Evolutionary conservation across 2,329 filamentous ascomycete genomes (phyloP), one percentile per base, ranked within the genome.

Genomic region (Lasiodiplodia gonubiensis): DNA sequence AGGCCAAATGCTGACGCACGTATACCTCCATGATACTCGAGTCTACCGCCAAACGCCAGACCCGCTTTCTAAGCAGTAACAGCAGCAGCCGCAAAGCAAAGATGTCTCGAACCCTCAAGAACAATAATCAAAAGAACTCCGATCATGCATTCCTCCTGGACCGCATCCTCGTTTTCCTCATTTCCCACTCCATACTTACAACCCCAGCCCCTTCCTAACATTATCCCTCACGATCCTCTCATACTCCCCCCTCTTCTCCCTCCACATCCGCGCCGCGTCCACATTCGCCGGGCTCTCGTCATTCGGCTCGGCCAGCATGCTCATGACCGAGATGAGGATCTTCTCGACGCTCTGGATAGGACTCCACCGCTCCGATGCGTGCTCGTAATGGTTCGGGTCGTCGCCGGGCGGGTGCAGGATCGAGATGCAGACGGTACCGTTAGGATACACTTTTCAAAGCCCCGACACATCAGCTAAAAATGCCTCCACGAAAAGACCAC

Each of bases 361-460:
- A 68, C 88, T 92, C 95, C 95, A 99, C 69, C 95, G 89, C 85
- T 99, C 95, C 35, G 88, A 86, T 18, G 93, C 94, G 30, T 87
- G 87, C 80, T 99, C 95, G 82, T 99, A 99, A 64, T 94, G 94
- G 80, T 92, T 95, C 76, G 92, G 89, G 77, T 99, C 95, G 75
- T 97, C 94, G 81, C 92, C 94, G 4, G 95, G 94, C 14, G 94
- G 92, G 79, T 99, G 95, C 51, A 99, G 86, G 81, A 99, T 99
- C 52, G 92, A 96, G 79, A 99, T 98, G 85, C 95, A 99, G 68
- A 99, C 92, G 71, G 90, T 88, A 74, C 95, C 95, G 76, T 88
- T 89, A 8, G 88, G 83, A 82, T 97, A 98, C 77, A 99, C 88
- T 88, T 71, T 3, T 5, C 2, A 8, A 21, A 42, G 1, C 39